Conservation (phyloP, 1,284 basidiomycete genomes). For the Termitomyces sp. region DNA sequence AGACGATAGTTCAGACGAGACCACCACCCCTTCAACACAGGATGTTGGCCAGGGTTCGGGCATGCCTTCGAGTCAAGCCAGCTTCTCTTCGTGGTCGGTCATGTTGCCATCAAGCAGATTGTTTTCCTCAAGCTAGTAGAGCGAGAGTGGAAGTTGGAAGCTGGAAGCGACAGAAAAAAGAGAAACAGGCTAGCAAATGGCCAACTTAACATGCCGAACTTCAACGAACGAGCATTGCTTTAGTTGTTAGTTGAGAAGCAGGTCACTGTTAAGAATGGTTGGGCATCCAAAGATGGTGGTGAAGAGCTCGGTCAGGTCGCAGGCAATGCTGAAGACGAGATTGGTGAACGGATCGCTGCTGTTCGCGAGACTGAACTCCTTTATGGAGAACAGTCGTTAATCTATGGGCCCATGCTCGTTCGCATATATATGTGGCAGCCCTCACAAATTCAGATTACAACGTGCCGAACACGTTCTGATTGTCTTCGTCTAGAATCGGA, state of each 20-base stretch:
- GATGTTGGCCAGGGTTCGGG: constrained; percentile 41
- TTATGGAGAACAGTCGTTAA: constrained; percentile 78
- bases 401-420: constrained; percentile 88
- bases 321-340: constrained; percentile 97
- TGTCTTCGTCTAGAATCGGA: constrained; percentile 68
- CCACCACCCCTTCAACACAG: constrained; percentile 19
- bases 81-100: constrained; percentile 90
- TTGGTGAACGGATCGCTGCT: constrained; percentile 84
- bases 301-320: constrained; percentile 91
- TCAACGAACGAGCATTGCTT: constrained; percentile 5
- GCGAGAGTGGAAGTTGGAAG: constrained; percentile 90
- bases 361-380: constrained; percentile 88
- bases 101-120: constrained; percentile 96
- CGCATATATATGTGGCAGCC: constrained; percentile 87
- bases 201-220: neutral
- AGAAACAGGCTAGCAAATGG: constrained; percentile 67
- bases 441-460: constrained; percentile 63
- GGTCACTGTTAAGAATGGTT: constrained; percentile 33
- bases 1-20: constrained; percentile 24
- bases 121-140: constrained; percentile 97
- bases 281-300: constrained; percentile 64
- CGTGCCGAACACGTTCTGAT: neutral
- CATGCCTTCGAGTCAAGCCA: constrained; percentile 86
- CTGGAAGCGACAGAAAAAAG: constrained; percentile 95
- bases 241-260: constrained; percentile 62